A percentile compares a stretch with the other conserved stretches of the same genome.
These are phyloP conservation scores for Venturiaceae sp. DNA, from an alignment of 2,329 filamentous ascomycete species.

Conservation along the genomic window DNA sequence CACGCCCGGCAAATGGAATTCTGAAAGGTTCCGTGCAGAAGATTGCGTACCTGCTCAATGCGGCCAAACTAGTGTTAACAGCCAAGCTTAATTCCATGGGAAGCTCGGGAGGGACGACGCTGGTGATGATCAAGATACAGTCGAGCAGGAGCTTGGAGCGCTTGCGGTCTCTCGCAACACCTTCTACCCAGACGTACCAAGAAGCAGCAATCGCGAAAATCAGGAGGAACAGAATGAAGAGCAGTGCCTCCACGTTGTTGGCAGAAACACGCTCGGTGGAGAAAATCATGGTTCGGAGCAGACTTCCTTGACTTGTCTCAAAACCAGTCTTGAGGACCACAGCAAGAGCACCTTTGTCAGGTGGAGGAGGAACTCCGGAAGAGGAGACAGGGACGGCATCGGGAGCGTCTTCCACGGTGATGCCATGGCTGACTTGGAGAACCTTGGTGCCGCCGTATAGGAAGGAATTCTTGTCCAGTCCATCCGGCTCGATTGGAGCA, in stretches of 20 bases:
- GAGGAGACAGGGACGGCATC: conserved; percentile 53
- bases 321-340: conserved; percentile 96
- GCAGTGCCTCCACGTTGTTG: conserved; percentile 90
- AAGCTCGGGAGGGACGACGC: conserved; percentile 94
- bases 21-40: conserved; percentile 99
- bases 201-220: conserved; percentile 95
- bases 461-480: conserved; percentile 92
- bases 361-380: conserved; percentile 72
- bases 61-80: conserved; percentile 93
- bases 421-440: conserved; percentile 85
- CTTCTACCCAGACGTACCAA: conserved; percentile 98
- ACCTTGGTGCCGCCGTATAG: conserved; percentile 97
- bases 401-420: conserved; percentile 55
- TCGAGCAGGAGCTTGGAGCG: conserved; percentile 94
- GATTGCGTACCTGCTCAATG: conserved; percentile 89
- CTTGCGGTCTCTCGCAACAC: conserved; percentile 88
- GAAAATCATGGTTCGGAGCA: conserved; percentile 99
- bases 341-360: conserved; percentile 88
- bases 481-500: conserved; percentile 73
- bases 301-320: conserved; percentile 93
- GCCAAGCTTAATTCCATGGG: conserved; percentile 97
- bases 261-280: conserved; percentile 98
- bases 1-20: conserved; percentile 89
- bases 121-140: conserved; percentile 94
- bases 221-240: conserved; percentile 94